These are phyloP conservation scores for Xylaria acuta DNA, from an alignment of 495 filamentous ascomycete genomes.

Conservation along the genomic window DNA sequence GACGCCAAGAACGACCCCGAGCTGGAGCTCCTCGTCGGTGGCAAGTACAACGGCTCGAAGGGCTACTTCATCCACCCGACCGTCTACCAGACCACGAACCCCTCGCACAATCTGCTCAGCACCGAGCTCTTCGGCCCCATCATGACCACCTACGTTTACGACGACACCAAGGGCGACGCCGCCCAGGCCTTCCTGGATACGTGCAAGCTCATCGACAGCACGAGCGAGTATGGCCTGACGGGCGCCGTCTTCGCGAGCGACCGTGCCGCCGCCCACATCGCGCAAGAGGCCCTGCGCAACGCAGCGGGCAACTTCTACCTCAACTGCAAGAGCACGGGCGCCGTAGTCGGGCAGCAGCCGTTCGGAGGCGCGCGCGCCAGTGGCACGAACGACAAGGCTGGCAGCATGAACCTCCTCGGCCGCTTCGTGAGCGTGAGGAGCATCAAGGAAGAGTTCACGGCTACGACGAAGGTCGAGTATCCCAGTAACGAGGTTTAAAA, in stretches of 20 bases:
- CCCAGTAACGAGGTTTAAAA: conserved; percentile 72
- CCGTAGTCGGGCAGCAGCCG: conserved; percentile 90
- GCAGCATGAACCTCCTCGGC: conserved; percentile 73
- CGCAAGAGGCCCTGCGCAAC: conserved; percentile 77
- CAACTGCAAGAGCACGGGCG: conserved; percentile 92
- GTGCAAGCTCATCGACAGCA: conserved; percentile 64
- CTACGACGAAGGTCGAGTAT: conserved; percentile 72
- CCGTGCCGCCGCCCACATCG: conserved; percentile 67
- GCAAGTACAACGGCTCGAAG: conserved; percentile 68
- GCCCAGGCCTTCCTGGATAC: conserved; percentile 61
- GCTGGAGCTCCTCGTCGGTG: conserved; percentile 69
- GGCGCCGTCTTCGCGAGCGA: conserved; percentile 80
- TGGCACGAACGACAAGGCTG: conserved; percentile 93
- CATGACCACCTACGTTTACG: conserved; percentile 73
- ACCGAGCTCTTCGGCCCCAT: conserved; percentile 82
- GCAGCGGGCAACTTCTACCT: conserved; percentile 90
- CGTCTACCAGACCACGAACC: conserved; percentile 66
- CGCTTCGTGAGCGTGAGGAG: conserved; percentile 84
- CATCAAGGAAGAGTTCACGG: conserved; percentile 88
- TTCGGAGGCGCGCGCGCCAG: conserved; percentile 87
- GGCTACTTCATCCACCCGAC: conserved; percentile 79
- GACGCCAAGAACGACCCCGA: conserved; percentile 68
- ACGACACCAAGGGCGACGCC: conserved; percentile 61
- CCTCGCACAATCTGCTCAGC: conserved; percentile 69
- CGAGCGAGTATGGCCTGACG: conserved; percentile 79